Evolutionary conservation across 1,284 basidiomycete species (phyloP).

Genomic region (Ustilago trichophora): DNA sequence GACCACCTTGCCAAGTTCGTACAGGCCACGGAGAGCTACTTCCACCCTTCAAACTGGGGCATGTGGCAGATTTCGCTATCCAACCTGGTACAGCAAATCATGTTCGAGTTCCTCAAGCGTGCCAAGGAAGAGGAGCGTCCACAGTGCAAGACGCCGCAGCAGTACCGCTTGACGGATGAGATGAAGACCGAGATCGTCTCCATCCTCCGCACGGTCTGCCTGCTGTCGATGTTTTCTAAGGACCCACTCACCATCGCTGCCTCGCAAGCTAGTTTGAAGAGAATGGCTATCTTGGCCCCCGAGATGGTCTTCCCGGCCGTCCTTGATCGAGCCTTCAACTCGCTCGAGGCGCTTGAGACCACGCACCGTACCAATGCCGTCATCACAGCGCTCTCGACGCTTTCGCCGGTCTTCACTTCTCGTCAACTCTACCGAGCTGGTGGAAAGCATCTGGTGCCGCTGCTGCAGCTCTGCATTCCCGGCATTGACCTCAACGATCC

Average conservation of each 20-base stretch:
- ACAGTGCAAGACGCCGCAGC: slow-evolving; percentile 81
- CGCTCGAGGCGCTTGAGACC: slow-evolving; percentile 75
- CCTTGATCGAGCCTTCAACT: slow-evolving; percentile 88
- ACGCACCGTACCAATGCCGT: slow-evolving; percentile 71
- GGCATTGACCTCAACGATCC: slow-evolving; percentile 96
- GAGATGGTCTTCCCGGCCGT: slow-evolving; percentile 89
- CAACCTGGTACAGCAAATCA: slow-evolving; percentile 82
- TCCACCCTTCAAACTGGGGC: slow-evolving; percentile 75
- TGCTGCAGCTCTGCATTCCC: slow-evolving; percentile 88
- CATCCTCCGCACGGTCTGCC: slow-evolving; percentile 83
- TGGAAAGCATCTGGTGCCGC: slow-evolving; percentile 85
- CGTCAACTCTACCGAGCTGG: slow-evolving; percentile 81
- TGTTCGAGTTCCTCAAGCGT: slow-evolving; percentile 76
- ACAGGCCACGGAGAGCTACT: slow-evolving; percentile 91
- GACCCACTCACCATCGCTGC: slow-evolving; percentile 69
- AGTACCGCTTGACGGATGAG: slow-evolving; percentile 78
- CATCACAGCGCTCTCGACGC: slow-evolving; percentile 83
- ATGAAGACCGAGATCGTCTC: slow-evolving; percentile 86
- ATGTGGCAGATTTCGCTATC: slow-evolving; percentile 72
- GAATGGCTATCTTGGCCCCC: slow-evolving; percentile 83
- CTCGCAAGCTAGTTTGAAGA: slow-evolving; percentile 71
- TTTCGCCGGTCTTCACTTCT: slow-evolving; percentile 80
- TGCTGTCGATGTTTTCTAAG: slow-evolving; percentile 96
- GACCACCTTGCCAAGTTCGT: slow-evolving; percentile 88
- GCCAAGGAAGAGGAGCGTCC: slow-evolving; percentile 77